Percentiles rank a stretch among this genome's conserved stretches.
Evolutionary conservation across 306 rosid genomes (phyloP).

Genomic region (Ormosia emarginata): DNA sequence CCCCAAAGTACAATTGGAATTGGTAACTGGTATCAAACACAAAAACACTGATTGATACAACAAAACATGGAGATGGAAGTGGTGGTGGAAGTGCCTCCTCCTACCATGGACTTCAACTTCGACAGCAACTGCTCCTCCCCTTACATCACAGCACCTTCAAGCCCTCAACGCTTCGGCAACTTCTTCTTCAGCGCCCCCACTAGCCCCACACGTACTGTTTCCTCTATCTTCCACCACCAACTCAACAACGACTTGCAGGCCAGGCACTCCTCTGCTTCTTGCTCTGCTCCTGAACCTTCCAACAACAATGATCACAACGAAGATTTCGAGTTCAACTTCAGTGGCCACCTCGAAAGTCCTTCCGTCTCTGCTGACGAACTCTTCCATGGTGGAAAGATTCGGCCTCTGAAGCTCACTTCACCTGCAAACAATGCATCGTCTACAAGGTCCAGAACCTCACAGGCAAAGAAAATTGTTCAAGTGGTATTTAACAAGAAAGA

Average conservation of each 20-base stretch:
- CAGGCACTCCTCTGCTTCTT: slow-evolving; percentile 15
- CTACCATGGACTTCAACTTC: slow-evolving; percentile 55
- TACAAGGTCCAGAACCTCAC: background rate
- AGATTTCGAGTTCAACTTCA: slow-evolving; percentile 64
- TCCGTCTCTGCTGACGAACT: slow-evolving; percentile 74
- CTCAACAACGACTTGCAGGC: background rate
- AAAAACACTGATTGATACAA: background rate
- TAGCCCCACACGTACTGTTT: slow-evolving; percentile 42
- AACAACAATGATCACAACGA: background rate
- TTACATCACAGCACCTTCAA: slow-evolving; percentile 70
- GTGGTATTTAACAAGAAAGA: background rate
- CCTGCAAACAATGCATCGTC: slow-evolving; percentile 15
- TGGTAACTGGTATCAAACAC: background rate
- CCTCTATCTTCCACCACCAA: slow-evolving; percentile 24
- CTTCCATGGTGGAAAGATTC: slow-evolving; percentile 69
- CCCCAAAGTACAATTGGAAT: background rate
- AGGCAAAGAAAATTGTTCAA: slow-evolving; percentile 22
- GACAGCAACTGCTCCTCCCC: slow-evolving; percentile 73
- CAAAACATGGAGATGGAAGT: slow-evolving; percentile 32
- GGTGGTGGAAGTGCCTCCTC: slow-evolving; percentile 30
- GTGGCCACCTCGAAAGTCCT: slow-evolving; percentile 42
- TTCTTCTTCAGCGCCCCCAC: slow-evolving; percentile 65
- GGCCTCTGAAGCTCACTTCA: slow-evolving; percentile 41
- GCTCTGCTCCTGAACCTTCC: slow-evolving; percentile 30
- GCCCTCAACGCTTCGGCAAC: slow-evolving; percentile 62